phyloP scores from a whole-genome alignment of 169 alveolate genomes.

The Plasmodium berghei region DNA sequence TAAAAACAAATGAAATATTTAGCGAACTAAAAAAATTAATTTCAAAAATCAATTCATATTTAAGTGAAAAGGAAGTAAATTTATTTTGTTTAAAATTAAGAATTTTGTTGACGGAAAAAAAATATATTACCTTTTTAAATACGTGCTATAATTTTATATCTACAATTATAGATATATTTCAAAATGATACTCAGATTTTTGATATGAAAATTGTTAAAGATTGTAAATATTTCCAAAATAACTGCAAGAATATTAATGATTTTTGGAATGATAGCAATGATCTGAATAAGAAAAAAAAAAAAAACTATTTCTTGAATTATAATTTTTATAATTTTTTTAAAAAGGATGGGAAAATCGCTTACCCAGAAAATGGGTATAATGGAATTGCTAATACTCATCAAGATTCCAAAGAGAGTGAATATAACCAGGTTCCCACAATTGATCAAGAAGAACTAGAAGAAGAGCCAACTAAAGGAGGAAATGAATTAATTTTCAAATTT shows the following conservation, averaged over 20 bases:
- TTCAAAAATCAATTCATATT: not conserved
- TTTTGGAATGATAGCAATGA: slow-evolving; percentile 33
- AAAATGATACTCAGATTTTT: slow-evolving; percentile 32
- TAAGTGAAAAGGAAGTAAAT: slow-evolving; percentile 24
- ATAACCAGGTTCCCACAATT: too few species aligned
- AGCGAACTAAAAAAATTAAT: slow-evolving; percentile 28
- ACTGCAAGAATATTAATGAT: slow-evolving; percentile 22
- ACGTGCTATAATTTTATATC: slow-evolving; percentile 48
- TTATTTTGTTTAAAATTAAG: slow-evolving; percentile 48
- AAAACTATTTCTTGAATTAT: slow-evolving; percentile 16
- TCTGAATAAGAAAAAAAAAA: slow-evolving; percentile 11
- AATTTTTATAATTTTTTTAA: slow-evolving; percentile 14
- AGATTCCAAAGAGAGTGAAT: not conserved
- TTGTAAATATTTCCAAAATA: slow-evolving; percentile 9
- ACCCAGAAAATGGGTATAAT: slow-evolving; percentile 12
- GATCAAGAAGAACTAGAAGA: slow-evolving; percentile 14
- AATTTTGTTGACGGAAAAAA: slow-evolving; percentile 49
- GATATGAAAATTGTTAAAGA: slow-evolving; percentile 48
- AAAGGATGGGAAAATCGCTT: slow-evolving; percentile 5
- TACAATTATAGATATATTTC: slow-evolving; percentile 4
- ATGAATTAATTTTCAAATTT: slow-evolving; percentile 89
- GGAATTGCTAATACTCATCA: not conserved
- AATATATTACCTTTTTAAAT: slow-evolving; percentile 62
- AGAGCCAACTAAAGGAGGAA: slow-evolving; percentile 4
- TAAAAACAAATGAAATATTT: slow-evolving; percentile 53